Evolutionary conservation across 805 yeast genomes (phyloP).

Genomic region (Schizosaccharomyces cryophilus): DNA sequence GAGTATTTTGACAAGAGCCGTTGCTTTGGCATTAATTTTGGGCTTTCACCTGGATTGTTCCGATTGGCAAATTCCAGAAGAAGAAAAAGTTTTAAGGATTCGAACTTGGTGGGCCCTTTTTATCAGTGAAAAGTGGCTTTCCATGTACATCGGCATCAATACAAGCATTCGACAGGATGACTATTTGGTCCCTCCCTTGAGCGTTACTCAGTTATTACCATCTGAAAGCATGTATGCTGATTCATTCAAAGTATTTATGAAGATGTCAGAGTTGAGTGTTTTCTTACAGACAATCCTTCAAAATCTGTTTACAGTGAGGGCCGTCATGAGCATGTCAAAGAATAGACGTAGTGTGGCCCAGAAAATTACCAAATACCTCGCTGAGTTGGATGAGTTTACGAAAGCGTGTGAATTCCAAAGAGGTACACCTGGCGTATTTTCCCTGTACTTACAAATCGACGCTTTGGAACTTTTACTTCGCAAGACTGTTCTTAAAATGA

Average conservation of each 20-base stretch:
- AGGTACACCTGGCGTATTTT: background rate
- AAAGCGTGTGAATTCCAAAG: background rate
- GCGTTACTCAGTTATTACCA: background rate
- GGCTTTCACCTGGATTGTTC: constrained; percentile 11
- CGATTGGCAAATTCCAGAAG: constrained; percentile 12
- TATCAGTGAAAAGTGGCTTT: constrained; percentile 11
- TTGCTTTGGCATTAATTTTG: constrained; percentile 10
- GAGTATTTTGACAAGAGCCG: background rate
- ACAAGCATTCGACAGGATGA: background rate
- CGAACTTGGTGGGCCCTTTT: constrained; percentile 13
- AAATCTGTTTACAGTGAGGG: background rate
- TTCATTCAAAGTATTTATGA: background rate
- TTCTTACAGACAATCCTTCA: background rate
- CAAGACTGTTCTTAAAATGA: background rate
- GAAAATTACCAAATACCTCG: background rate
- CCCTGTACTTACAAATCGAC: background rate
- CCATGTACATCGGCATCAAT: constrained; percentile 8
- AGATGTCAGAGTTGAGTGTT: background rate
- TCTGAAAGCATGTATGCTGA: background rate
- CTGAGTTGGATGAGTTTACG: background rate
- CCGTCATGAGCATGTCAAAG: background rate
- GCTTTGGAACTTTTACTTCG: background rate
- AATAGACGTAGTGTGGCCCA: background rate
- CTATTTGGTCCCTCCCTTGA: background rate
- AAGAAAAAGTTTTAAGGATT: constrained; percentile 11